Evolutionary conservation across 1,284 basidiomycete species (phyloP), one percentile per base, ranked within the genome.

Genomic region (Chondrostereum purpureum): DNA sequence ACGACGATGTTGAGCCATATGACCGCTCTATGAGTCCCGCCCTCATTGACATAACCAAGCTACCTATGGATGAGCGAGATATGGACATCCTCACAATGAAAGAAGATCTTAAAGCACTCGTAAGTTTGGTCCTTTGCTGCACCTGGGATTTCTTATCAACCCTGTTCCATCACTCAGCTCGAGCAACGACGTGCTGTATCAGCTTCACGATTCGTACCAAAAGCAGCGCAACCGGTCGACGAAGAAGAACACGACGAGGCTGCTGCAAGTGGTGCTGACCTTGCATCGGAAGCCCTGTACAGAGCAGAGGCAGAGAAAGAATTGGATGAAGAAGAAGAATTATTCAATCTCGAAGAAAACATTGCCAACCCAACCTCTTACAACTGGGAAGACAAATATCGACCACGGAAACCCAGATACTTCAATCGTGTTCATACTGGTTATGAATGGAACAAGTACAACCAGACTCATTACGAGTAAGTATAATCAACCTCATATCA

Each of bases 391-490:
- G 96, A 99, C 74, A 95, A 97, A 67, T 99, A 96, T 59, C 78
- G 96, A 21, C 94, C 96, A n/a, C 77, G 96, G 39, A 99, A 99
- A 63, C 96, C 96, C 31, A 77, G 95, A 53, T 99, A 97, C 73
- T 98, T 99, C 71, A 99, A 99, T 64, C 87, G 95, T 49, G 95
- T 99, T 23, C 93, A 98, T 60, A 99, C 96, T n/a, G 96, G 96
- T n/a, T 99, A 95, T 62, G 96, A 99, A 64, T 99, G 96, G 96
- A 99, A 96, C 72, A 95, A 96, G 72, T 97, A 97, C 67, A 97
- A 97, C 62, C 93, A 97, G 63, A 96, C 93, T 3, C 93, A 97
- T 66, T 98, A 98, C 62, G 94, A 98, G 91, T 93, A 70, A 52
- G 83, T 80, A 2, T 37, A 50, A 35, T 35, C 24, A 4, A 14